These are phyloP conservation scores for Cordyceps cicadae DNA, from an alignment of 2,329 filamentous ascomycete genomes.

Conservation along the genomic window DNA sequence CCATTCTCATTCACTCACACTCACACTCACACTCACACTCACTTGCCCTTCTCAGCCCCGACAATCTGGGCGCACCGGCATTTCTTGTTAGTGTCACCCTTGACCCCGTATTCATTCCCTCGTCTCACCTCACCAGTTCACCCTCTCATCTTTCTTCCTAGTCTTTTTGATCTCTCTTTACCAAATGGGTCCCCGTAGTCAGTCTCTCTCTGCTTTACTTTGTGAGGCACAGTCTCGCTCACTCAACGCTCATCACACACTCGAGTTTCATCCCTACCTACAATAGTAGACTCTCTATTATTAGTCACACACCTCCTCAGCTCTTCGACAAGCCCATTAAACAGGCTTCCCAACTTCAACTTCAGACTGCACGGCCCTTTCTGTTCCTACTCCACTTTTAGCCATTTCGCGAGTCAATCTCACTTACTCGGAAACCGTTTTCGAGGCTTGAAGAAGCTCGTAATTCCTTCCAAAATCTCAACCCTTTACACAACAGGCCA, in stretches of 20 bases:
- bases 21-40: no score
- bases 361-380: neutral
- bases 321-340: neutral
- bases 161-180: slow-evolving; percentile 4
- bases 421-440: neutral
- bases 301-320: neutral
- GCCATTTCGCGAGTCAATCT: neutral
- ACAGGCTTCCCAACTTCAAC: neutral
- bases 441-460: neutral
- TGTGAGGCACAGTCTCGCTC: neutral
- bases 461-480: neutral
- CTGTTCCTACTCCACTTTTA: slow-evolving; percentile 3
- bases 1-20: neutral
- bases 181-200: neutral
- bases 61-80: neutral
- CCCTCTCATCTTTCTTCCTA: neutral
- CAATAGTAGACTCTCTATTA: neutral
- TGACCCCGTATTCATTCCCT: slow-evolving; percentile 1
- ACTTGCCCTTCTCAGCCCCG: neutral
- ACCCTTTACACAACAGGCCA: neutral
- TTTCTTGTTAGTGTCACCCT: neutral
- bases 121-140: slow-evolving; percentile 3
- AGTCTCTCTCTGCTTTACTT: neutral
- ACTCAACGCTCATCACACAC: neutral
- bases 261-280: no score